Conservation (phyloP, 1,284 basidiomycete species). For the Meira nashicola region DNA sequence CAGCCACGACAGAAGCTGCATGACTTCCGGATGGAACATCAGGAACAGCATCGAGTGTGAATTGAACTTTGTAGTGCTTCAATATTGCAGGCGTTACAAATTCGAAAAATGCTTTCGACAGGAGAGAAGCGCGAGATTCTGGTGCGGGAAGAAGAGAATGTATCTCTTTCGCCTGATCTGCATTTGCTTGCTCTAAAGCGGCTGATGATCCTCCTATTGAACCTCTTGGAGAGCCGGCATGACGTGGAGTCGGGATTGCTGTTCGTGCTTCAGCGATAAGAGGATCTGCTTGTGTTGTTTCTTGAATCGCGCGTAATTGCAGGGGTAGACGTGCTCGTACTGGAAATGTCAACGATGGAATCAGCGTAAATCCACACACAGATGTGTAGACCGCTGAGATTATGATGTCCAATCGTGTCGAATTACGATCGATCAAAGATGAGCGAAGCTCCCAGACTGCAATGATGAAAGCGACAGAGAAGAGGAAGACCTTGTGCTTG, state of each 20-base stretch:
- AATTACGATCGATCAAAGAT: slow-evolving; percentile 15
- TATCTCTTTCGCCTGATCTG: slow-evolving; percentile 10
- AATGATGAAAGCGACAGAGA: slow-evolving; percentile 28
- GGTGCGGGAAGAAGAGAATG: slow-evolving; percentile 29
- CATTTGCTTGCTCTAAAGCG: slow-evolving; percentile 7
- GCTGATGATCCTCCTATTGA: background rate
- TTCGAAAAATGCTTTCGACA: slow-evolving; percentile 40
- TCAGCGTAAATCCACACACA: slow-evolving; percentile 23
- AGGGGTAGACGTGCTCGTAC: slow-evolving; percentile 29
- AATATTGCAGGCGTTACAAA: slow-evolving; percentile 53
- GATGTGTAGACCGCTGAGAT: slow-evolving; percentile 19
- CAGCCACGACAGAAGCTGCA: slow-evolving; percentile 53
- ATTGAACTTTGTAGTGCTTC: slow-evolving; percentile 55
- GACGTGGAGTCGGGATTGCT: slow-evolving; percentile 38
- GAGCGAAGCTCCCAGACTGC: slow-evolving; percentile 43
- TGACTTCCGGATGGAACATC: slow-evolving; percentile 58
- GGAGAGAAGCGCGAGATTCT: slow-evolving; percentile 43
- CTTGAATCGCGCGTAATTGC: slow-evolving; percentile 41
- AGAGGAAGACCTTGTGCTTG: slow-evolving; percentile 39
- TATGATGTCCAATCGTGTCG: background rate
- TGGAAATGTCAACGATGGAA: slow-evolving; percentile 39
- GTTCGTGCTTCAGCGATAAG: slow-evolving; percentile 37
- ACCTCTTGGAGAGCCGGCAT: slow-evolving; percentile 3
- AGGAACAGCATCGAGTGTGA: slow-evolving; percentile 56
- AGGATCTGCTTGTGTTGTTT: slow-evolving; percentile 39